phyloP scores from a whole-genome alignment of 192 early-diverging fungal species.

The Gryganskiella cystojenkinii region DNA sequence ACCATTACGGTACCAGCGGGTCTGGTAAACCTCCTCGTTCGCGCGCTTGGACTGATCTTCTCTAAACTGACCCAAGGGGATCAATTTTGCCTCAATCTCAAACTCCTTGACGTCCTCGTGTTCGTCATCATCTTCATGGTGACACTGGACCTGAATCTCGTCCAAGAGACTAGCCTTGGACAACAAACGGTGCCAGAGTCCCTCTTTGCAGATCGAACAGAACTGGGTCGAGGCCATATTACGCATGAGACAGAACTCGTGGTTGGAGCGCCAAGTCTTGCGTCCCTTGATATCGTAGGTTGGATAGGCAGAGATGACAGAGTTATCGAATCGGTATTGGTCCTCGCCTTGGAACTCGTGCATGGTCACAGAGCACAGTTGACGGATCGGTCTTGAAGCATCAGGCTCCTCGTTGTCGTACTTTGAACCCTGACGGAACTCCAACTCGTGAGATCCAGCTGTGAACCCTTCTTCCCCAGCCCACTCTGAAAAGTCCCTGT shows the following conservation, averaged over 20 bases:
- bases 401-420: constrained; percentile 48
- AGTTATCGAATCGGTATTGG: constrained; percentile 52
- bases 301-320: constrained; percentile 62
- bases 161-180: constrained; percentile 62
- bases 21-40: constrained; percentile 47
- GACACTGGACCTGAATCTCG: constrained; percentile 46
- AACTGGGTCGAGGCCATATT: constrained; percentile 63
- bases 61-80: constrained; percentile 66
- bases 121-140: constrained; percentile 9
- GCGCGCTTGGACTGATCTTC: constrained; percentile 33
- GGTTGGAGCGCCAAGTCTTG: constrained; percentile 64
- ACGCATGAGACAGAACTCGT: constrained; percentile 71
- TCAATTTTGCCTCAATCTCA: constrained; percentile 31
- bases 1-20: constrained; percentile 55
- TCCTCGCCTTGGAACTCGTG: constrained; percentile 64
- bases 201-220: constrained; percentile 69
- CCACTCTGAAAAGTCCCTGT: constrained; percentile 65
- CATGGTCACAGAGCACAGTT: constrained; percentile 67
- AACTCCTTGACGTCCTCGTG: neutral
- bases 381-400: constrained; percentile 60
- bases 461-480: constrained; percentile 49
- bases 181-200: constrained; percentile 65
- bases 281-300: constrained; percentile 53
- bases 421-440: constrained; percentile 58
- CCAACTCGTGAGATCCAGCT: constrained; percentile 56